These are phyloP conservation scores for Zoysia pacifica DNA, from an alignment of 176 grass and related monocot species.

Conservation along the genomic window DNA sequence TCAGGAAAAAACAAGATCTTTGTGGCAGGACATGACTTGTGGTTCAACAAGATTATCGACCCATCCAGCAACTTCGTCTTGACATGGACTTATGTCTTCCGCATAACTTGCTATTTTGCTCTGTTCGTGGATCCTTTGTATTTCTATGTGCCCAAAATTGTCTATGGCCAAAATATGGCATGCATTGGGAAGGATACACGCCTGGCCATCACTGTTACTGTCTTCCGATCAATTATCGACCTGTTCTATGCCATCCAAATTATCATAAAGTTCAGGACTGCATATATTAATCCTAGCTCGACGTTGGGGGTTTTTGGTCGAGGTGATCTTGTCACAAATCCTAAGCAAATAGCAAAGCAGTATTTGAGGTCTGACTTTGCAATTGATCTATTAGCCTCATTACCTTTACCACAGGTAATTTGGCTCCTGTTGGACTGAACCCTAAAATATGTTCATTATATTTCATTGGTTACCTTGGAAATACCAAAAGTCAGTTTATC, in stretches of 20 bases:
- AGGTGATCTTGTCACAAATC: conserved; percentile 79
- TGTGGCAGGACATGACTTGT: conserved; percentile 49
- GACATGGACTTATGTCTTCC: conserved; percentile 76
- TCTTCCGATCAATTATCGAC: conserved; percentile 70
- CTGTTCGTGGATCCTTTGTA: conserved; percentile 89
- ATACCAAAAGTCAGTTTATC: neutral
- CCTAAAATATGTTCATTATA: conserved; percentile 3
- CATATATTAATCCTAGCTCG: conserved; percentile 77
- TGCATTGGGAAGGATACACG: conserved; percentile 60
- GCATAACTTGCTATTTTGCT: conserved; percentile 65
- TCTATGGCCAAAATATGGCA: neutral
- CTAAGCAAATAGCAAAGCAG: conserved; percentile 63
- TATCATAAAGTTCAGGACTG: conserved; percentile 82
- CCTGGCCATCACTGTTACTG: conserved; percentile 63
- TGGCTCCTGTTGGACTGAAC: neutral
- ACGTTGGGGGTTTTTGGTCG: conserved; percentile 74
- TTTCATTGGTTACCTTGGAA: neutral
- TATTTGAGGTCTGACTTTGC: conserved; percentile 76
- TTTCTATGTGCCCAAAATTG: conserved; percentile 79
- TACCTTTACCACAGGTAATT: conserved; percentile 94
- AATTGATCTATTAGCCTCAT: conserved; percentile 74
- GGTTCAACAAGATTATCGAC: conserved; percentile 64
- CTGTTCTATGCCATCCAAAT: conserved; percentile 81
- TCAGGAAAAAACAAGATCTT: conserved; percentile 50
- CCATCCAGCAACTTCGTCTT: conserved; percentile 71